Conservation (phyloP, 495 filamentous ascomycete genomes). For the Tetracladium marchalianum region DNA sequence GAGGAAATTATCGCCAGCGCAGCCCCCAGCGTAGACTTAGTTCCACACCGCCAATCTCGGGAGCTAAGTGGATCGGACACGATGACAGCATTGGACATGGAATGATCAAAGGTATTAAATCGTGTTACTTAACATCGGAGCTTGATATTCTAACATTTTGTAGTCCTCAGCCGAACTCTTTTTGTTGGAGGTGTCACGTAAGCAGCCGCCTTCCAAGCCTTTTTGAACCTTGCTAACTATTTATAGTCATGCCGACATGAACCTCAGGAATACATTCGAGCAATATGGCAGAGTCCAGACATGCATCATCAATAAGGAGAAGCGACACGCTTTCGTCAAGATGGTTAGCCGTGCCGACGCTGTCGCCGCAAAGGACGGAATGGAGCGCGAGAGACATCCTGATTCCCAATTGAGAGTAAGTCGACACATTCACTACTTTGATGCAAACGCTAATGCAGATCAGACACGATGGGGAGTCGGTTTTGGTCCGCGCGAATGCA, state of each 20-base stretch:
- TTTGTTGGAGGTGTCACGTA: slow-evolving; percentile 95
- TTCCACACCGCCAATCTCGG: slow-evolving; percentile 38
- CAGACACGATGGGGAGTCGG: slow-evolving; percentile 96
- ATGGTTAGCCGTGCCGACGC: slow-evolving; percentile 87
- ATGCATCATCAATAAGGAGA: slow-evolving; percentile 95
- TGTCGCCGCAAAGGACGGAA: slow-evolving; percentile 73
- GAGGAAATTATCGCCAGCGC: slow-evolving; percentile 72
- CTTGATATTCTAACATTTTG: slow-evolving; percentile 17
- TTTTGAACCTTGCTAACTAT: slow-evolving; percentile 9
- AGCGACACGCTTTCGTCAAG: slow-evolving; percentile 97
- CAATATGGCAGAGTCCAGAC: slow-evolving; percentile 84
- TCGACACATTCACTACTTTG: slow-evolving; percentile 1
- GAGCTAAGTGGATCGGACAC: slow-evolving; percentile 70
- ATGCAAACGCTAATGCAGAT: slow-evolving; percentile 18
- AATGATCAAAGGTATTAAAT: slow-evolving; percentile 64
- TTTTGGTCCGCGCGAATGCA: slow-evolving; percentile 94
- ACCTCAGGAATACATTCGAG: slow-evolving; percentile 67
- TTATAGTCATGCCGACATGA: slow-evolving; percentile 61
- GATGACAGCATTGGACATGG: slow-evolving; percentile 62
- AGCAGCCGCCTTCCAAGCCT: slow-evolving; percentile 23
- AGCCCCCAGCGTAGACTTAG: slow-evolving; percentile 61
- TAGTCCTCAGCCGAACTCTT: slow-evolving; percentile 84
- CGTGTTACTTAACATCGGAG: neutral
- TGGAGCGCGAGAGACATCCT: slow-evolving; percentile 67
- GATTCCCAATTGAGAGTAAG: slow-evolving; percentile 75